phyloP scores from a whole-genome alignment of 2,329 filamentous ascomycete species.

The Penicillium italicum region DNA sequence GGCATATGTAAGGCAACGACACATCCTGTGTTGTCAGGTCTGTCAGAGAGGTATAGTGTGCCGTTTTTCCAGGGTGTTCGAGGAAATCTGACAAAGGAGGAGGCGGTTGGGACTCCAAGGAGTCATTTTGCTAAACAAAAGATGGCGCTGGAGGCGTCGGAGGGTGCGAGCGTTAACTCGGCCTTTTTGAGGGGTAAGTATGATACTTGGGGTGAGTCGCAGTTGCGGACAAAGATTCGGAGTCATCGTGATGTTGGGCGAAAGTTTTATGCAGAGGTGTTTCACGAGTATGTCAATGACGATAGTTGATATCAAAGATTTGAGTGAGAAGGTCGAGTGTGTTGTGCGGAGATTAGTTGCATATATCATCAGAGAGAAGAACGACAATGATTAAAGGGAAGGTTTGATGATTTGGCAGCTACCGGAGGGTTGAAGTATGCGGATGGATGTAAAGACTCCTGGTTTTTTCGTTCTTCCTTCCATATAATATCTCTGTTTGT shows the following conservation, averaged over 20 bases:
- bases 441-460: too few relatives aligned
- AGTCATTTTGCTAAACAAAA: constrained; percentile 21
- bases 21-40: neutral
- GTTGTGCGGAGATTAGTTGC: too few relatives aligned
- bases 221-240: constrained; percentile 53
- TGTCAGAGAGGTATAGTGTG: neutral
- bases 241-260: constrained; percentile 51
- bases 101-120: neutral
- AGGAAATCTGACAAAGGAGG: neutral
- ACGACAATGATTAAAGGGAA: too few relatives aligned
- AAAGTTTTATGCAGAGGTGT: constrained; percentile 49
- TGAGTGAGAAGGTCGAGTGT: neutral
- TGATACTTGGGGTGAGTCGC: constrained; percentile 55
- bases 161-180: constrained; percentile 43
- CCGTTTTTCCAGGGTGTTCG: neutral
- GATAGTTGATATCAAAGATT: neutral
- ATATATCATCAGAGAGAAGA: too few relatives aligned
- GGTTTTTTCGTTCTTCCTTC: too few relatives aligned
- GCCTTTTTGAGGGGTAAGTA: constrained; percentile 50
- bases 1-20: neutral
- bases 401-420: too few relatives aligned
- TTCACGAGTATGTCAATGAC: constrained; percentile 41
- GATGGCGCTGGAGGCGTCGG: constrained; percentile 38
- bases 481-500: too few relatives aligned
- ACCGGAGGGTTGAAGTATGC: too few relatives aligned